A percentile compares a stretch with the other conserved stretches of the same genome.
Conservation (phyloP, 495 filamentous ascomycete genomes). For the Aspergillus ellipticus region DNA sequence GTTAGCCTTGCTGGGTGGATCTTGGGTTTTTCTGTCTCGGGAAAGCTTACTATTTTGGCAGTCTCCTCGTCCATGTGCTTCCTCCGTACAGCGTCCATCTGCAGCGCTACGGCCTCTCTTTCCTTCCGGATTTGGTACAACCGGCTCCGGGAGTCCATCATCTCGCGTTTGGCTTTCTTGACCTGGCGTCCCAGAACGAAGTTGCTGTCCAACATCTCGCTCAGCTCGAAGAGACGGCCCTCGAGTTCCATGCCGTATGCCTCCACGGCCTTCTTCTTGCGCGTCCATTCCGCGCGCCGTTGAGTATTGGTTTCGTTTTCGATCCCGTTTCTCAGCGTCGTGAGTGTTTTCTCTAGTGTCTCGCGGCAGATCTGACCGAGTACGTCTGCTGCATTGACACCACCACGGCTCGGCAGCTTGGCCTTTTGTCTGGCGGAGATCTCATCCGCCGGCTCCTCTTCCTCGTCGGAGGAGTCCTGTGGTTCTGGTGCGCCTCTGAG, state of each 20-base stretch:
- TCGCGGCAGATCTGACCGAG: constrained; percentile 67
- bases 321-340: constrained; percentile 37
- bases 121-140: constrained; percentile 61
- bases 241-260: constrained; percentile 66
- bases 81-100: constrained; percentile 65
- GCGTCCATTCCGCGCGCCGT: constrained; percentile 50
- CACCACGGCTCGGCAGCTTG: constrained; percentile 51
- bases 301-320: constrained; percentile 34
- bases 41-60: constrained; percentile 30
- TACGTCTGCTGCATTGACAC: constrained; percentile 67
- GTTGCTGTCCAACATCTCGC: constrained; percentile 58
- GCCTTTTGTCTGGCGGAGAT: constrained; percentile 26
- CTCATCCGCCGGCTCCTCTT: constrained; percentile 35
- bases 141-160: constrained; percentile 59
- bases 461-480: constrained; percentile 25
- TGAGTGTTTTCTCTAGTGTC: constrained; percentile 52
- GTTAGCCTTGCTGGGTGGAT: constrained; percentile 10
- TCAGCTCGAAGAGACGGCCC: constrained; percentile 53
- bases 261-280: constrained; percentile 61
- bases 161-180: constrained; percentile 60
- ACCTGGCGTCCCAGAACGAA: constrained; percentile 60
- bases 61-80: constrained; percentile 47
- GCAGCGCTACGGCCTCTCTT: constrained; percentile 61
- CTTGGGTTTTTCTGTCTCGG: not conserved
- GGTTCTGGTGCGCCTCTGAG: constrained; percentile 20